These are phyloP conservation scores for Crucihimalaya himalaica DNA, from an alignment of 345 rosid genomes.

Conservation along the genomic window DNA sequence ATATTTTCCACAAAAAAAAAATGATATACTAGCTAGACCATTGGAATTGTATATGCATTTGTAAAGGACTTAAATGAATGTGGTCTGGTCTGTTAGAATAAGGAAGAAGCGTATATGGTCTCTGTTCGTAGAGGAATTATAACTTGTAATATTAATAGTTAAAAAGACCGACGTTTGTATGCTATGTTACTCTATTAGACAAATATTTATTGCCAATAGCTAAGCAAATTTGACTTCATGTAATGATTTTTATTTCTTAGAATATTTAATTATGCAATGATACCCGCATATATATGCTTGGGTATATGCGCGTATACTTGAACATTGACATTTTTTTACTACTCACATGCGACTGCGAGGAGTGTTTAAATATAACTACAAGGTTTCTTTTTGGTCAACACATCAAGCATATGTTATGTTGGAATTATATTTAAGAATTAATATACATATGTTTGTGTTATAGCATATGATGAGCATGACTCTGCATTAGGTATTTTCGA, in stretches of 20 bases:
- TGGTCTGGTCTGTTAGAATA: background rate
- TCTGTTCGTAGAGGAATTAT: background rate
- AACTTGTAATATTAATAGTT: background rate
- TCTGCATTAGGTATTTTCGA: background rate
- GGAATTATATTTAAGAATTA: background rate
- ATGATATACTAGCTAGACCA: too few relatives aligned
- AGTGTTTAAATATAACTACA: background rate
- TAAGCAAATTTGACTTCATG: background rate
- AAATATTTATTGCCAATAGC: background rate
- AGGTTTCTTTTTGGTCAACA: background rate
- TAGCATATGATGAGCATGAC: background rate
- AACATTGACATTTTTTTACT: conserved; percentile 18
- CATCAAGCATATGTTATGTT: background rate
- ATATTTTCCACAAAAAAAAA: too few relatives aligned
- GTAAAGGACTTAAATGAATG: background rate
- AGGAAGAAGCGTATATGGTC: background rate
- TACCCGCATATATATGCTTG: background rate
- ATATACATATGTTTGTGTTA: background rate
- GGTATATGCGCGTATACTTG: background rate
- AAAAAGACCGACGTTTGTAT: background rate
- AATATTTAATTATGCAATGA: background rate
- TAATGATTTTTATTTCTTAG: too few relatives aligned
- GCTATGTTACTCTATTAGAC: background rate
- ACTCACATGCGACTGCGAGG: background rate
- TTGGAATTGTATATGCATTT: background rate